Base-by-base conservation (phyloP, 2,329 filamentous ascomycete genomes). In the Diaporthe sp. region DNA sequence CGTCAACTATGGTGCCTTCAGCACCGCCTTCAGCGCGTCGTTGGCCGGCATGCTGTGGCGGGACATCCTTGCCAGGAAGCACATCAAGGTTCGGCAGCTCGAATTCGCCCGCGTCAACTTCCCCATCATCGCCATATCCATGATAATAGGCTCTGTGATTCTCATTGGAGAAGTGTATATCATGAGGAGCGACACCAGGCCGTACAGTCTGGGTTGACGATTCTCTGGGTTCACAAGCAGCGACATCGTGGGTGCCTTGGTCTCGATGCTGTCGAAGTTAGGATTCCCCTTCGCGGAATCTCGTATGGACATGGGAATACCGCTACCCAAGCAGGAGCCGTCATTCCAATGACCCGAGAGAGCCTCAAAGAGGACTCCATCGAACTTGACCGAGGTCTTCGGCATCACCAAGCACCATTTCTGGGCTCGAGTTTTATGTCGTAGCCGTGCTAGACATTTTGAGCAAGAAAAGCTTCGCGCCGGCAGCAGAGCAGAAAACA, bases 1-100 rank as follows among this genome's bases (percentile, higher is more conserved):
- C 2, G 92, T 94, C 76, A 95, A 95, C 81, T 95, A 92, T 75
- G 93, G 93, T 5, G 93, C 93, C 0, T 95, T 94, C 80, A 94
- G 92, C 80, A 90, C 91, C 0, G 92, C 92, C 0, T 94, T 95
- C 78, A 94, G 92, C 77, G 93, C 92, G 0, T 94, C 92, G 0
- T 83, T 95, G 1, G 93, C 93, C 1, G 93, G 93, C 1, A 86
- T 95, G 12, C 84, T 95, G 0, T 95, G 93, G 93, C 87, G 92
- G 3, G 92, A 94, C 77, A 95, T 95, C 25, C 86, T 95, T 1
- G 83, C 82, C 0, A 86, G 92, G 39, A 95, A 95, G 80, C 89
- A 93, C 77, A 95, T 95, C 74, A 87, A 85, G 49, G 92, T 95
- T 0, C 83, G 87, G 3, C 86, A 88, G 0, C 83, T 91, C 4